Evolutionary conservation across 2,329 filamentous ascomycete species (phyloP), one percentile per base, ranked within the genome.

Genomic region (Calonectria ilicicola): DNA sequence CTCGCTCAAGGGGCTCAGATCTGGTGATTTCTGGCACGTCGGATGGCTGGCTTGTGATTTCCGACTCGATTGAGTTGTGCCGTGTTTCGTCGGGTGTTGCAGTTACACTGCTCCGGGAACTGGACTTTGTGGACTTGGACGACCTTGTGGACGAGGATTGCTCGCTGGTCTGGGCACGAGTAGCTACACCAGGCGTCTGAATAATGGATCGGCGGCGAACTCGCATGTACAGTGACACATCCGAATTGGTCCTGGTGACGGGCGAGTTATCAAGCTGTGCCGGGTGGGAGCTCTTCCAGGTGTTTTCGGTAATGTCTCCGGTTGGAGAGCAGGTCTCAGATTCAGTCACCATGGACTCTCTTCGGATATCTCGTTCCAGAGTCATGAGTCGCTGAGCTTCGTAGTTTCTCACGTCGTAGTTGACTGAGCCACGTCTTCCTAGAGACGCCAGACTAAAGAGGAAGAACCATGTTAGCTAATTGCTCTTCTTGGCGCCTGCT

Each of bases 181-280:
- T 89, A 9, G 88, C 88, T 26, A 89, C 82, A 14, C 88, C 88
- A 0, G 88, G 88, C 0, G 84, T 87, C 70, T 86, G 87, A 15
- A 87, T 82, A 42, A 89, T 77, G 3, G 88, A 89, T 12, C 87
- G 85, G 47, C 87, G 84, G 21, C 88, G 85, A 69, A 87, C 83
- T 6, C 87, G 87, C 32, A 86, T 85, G 74, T 86, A 88, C 14
- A 88, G 75, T 5, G 87, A 86, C 3, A 85, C 72, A 32, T 90
- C 88, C 8, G 89, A 90, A 69, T 84, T 84, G n/a, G 83, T 78
- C 58, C 79, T 72, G 69, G 71, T 70, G 23, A 81, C 75, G 35
- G 75, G 66, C 17, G 75, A 73, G 60, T 70, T 70, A 47, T 69
- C 58, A 65, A 71, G 67, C 67, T 75, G 53, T 4, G 51, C 21